Evolutionary conservation across 140 eudicot species (phyloP), one percentile per base, ranked within the genome.

Genomic region (Anethum foeniculum): DNA sequence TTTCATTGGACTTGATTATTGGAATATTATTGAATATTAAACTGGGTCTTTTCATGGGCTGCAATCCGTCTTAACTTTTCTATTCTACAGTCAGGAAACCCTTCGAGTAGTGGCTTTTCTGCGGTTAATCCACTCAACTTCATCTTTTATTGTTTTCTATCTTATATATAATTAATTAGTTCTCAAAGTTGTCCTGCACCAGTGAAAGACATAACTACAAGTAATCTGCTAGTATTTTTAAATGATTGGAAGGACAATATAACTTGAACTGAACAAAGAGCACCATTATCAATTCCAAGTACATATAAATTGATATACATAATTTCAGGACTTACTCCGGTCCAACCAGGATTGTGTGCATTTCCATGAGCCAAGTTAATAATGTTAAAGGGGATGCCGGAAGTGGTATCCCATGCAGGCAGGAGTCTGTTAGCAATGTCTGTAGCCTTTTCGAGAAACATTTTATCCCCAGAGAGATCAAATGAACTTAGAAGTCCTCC

Each of bases 291-390:
- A 69, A 36, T 67, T 1, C 11, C 43, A 30, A 30, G 38, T 3
- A 68, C 21, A 32, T 32, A 19, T 30, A 51, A 72, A 82, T 49
- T 47, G 58, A 32, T 46, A 15, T 36, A 2, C 47, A 69, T 69
- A 85, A 83, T 71, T 76, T 58, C 19, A 75, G 23, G 79, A 85
- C 97, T 88, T 90, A 95, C 99, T 88, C 97, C 95, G 36, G 99
- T 89, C 99, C 99, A 95, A 56, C 97, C 96, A 89, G 97, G 97
- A 80, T 92, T 95, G 80, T 95, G 99, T 27, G 99, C 90, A 80
- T 91, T 91, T 71, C 99, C 99, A 80, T 90, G 89, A 75, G 92
- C 96, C 89, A 95, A 81, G 84, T 95, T 95, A 71, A 95, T 95
- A 83, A 92, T 83, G 80, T 95, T 95, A 81, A 85, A 90, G 48